A percentile compares a stretch with the other conserved stretches of the same genome.
Evolutionary conservation across 148 eudicot genomes (phyloP).

Genomic region (Cornus controversa): DNA sequence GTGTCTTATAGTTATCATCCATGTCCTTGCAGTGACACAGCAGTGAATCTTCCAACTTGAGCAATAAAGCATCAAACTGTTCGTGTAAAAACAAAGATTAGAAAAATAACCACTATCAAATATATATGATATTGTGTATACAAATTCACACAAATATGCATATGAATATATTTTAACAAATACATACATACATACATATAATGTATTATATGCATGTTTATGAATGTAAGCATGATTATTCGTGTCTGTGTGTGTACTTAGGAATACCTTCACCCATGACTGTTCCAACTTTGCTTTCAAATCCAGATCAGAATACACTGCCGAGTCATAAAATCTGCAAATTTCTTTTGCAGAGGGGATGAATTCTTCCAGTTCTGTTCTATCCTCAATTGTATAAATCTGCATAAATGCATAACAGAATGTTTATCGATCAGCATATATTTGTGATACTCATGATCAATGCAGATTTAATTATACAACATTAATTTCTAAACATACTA

Average conservation of each 20-base stretch:
- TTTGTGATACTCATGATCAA: background rate
- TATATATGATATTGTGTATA: background rate
- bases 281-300: conserved; percentile 40
- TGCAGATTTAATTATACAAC: background rate
- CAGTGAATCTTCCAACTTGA: conserved; percentile 32
- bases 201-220: background rate
- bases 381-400: conserved; percentile 39
- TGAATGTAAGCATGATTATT: background rate
- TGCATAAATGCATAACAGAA: conserved; percentile 14
- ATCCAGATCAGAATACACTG: conserved; percentile 24
- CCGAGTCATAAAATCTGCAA: conserved; percentile 40
- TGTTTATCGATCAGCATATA: background rate
- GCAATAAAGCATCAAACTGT: conserved; percentile 51
- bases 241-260: background rate
- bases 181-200: background rate
- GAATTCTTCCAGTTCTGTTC: conserved; percentile 37
- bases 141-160: background rate
- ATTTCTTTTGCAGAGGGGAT: conserved; percentile 37
- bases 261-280: conserved; percentile 42
- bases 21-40: conserved; percentile 28
- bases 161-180: background rate
- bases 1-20: conserved; percentile 26
- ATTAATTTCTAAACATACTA: background rate
- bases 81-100: background rate
- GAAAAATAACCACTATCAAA: background rate